These are phyloP conservation scores for Picea sitchensis DNA, from an alignment of 75 land plant genomes.

Conservation along the genomic window DNA sequence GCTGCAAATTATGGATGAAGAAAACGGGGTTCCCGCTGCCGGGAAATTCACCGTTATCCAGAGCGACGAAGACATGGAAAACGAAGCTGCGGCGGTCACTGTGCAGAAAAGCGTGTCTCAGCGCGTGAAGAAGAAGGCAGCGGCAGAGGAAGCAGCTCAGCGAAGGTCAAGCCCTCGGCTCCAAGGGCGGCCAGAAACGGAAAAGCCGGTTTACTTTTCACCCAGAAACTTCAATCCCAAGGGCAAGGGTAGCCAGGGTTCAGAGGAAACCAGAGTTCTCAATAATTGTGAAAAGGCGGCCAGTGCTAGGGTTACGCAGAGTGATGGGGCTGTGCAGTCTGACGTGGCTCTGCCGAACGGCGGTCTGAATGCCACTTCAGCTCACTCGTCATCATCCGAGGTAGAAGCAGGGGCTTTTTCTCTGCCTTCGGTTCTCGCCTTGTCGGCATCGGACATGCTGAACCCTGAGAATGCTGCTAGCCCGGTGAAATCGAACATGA, in stretches of 20 bases:
- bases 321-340: neutral
- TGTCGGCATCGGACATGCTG: neutral
- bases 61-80: constrained; percentile 1
- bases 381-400: neutral
- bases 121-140: constrained; percentile 5
- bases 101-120: neutral
- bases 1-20: neutral
- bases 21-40: neutral
- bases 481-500: neutral
- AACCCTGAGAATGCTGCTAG: neutral
- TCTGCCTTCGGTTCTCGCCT: neutral
- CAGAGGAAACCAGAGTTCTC: neutral
- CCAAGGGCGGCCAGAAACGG: neutral
- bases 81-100: neutral
- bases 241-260: neutral
- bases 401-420: neutral
- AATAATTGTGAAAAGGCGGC: neutral
- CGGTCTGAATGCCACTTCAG: neutral
- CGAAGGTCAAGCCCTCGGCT: constrained; percentile 12
- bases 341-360: neutral
- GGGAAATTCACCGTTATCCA: neutral
- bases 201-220: neutral
- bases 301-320: neutral
- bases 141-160: neutral
- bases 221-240: neutral